Evolutionary conservation across 2,329 filamentous ascomycete genomes (phyloP).

Genomic region (Fusarium pseudocircinatum): DNA sequence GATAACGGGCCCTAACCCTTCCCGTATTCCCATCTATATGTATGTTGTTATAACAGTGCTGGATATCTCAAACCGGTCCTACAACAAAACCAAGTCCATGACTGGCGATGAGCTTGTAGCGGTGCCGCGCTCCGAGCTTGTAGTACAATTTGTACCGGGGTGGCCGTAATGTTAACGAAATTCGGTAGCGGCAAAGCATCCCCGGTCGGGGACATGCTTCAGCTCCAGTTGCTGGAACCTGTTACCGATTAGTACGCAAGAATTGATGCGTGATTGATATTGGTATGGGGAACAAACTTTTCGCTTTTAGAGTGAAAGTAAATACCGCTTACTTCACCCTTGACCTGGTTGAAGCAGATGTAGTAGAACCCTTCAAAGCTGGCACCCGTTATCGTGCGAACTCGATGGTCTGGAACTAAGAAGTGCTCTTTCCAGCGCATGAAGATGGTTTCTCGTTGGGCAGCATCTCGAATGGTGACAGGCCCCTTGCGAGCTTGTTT

Average conservation of each 20-base stretch:
- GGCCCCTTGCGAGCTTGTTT: slow-evolving; percentile 67
- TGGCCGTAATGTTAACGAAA: slow-evolving; percentile 61
- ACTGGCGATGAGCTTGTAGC: slow-evolving; percentile 1
- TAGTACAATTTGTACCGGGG: not conserved
- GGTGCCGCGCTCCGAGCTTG: slow-evolving; percentile 2
- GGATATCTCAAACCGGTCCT: slow-evolving; percentile 12
- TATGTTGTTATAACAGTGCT: slow-evolving; percentile 31
- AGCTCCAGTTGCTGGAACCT: slow-evolving; percentile 95
- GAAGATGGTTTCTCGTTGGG: slow-evolving; percentile 88
- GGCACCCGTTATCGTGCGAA: slow-evolving; percentile 89
- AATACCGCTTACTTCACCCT: slow-evolving; percentile 88
- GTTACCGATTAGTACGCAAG: slow-evolving; percentile 5
- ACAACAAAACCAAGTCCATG: slow-evolving; percentile 13
- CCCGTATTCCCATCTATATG: slow-evolving; percentile 41
- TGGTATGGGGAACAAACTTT: slow-evolving; percentile 71
- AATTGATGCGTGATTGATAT: not conserved
- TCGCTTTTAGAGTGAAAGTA: slow-evolving; percentile 99
- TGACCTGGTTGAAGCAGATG: slow-evolving; percentile 95
- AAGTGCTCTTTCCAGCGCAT: slow-evolving; percentile 99
- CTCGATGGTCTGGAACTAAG: slow-evolving; percentile 91
- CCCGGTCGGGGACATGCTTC: slow-evolving; percentile 84
- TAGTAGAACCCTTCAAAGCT: slow-evolving; percentile 99
- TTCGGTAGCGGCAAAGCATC: slow-evolving; percentile 87
- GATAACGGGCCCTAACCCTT: slow-evolving; percentile 30
- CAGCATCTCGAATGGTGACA: slow-evolving; percentile 71